Conservation (phyloP, 306 rosid genomes). For the Cicer judaicum region DNA sequence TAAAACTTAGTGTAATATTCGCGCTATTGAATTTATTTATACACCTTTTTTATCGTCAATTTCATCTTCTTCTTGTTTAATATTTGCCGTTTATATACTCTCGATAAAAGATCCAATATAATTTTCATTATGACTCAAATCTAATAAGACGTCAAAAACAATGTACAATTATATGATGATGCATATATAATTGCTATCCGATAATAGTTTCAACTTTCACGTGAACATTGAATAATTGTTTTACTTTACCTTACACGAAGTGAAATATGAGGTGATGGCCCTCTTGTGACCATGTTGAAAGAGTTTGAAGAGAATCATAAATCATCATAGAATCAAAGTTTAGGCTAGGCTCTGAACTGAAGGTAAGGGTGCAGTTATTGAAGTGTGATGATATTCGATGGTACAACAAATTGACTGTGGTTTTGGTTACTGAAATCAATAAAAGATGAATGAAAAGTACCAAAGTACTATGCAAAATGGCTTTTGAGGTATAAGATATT, state of each 20-base stretch:
- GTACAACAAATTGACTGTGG: conserved; percentile 30
- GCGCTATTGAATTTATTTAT: no score
- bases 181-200: background rate
- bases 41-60: no score
- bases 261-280: conserved; percentile 29
- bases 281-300: conserved; percentile 8
- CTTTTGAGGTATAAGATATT: background rate
- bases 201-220: conserved; percentile 35
- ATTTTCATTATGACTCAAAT: no score
- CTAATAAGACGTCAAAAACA: no score
- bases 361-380: background rate
- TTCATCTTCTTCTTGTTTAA: no score
- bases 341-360: conserved; percentile 10
- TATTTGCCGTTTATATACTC: no score
- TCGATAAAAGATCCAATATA: no score
- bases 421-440: conserved; percentile 2
- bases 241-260: conserved; percentile 11
- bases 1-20: no score
- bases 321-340: background rate
- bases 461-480: background rate
- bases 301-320: background rate
- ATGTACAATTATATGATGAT: no score
- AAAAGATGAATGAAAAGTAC: background rate
- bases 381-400: conserved; percentile 21
- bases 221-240: conserved; percentile 23